These are phyloP conservation scores for Penicillium ucsense DNA, from an alignment of 495 filamentous ascomycete genomes.

Conservation along the genomic window DNA sequence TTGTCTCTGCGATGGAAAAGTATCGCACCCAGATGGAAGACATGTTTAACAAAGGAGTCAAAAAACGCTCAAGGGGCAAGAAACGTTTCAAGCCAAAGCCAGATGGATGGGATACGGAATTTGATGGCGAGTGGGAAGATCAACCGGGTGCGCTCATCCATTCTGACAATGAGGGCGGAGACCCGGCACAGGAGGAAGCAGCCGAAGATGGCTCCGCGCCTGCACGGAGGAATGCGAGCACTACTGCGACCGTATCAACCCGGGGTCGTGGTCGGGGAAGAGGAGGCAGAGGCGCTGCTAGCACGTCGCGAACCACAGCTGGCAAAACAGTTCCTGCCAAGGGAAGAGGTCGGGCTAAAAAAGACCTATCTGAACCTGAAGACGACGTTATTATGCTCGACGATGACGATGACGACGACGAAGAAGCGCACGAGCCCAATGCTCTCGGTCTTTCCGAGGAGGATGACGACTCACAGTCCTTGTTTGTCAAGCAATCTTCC, in stretches of 20 bases:
- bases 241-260: slow-evolving; percentile 23
- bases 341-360: slow-evolving; percentile 23
- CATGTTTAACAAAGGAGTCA: slow-evolving; percentile 56
- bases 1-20: slow-evolving; percentile 62
- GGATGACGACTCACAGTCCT: slow-evolving; percentile 37
- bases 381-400: slow-evolving; percentile 56
- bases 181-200: slow-evolving; percentile 36
- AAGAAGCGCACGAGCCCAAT: slow-evolving; percentile 49
- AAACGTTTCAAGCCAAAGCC: slow-evolving; percentile 67
- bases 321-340: slow-evolving; percentile 32
- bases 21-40: slow-evolving; percentile 62
- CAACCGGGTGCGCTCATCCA: slow-evolving; percentile 59
- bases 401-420: slow-evolving; percentile 53
- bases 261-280: slow-evolving; percentile 43
- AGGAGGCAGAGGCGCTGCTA: slow-evolving; percentile 34
- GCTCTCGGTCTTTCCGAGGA: slow-evolving; percentile 22
- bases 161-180: slow-evolving; percentile 43
- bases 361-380: slow-evolving; percentile 47
- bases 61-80: slow-evolving; percentile 48
- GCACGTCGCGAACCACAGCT: slow-evolving; percentile 25
- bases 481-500: slow-evolving; percentile 46
- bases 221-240: slow-evolving; percentile 7
- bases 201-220: slow-evolving; percentile 31
- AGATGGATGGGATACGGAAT: slow-evolving; percentile 74
- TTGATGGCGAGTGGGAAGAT: slow-evolving; percentile 78